These are phyloP conservation scores for Sclerospora graminicola DNA, from an alignment of 352 stramenopile species.

Conservation along the genomic window DNA sequence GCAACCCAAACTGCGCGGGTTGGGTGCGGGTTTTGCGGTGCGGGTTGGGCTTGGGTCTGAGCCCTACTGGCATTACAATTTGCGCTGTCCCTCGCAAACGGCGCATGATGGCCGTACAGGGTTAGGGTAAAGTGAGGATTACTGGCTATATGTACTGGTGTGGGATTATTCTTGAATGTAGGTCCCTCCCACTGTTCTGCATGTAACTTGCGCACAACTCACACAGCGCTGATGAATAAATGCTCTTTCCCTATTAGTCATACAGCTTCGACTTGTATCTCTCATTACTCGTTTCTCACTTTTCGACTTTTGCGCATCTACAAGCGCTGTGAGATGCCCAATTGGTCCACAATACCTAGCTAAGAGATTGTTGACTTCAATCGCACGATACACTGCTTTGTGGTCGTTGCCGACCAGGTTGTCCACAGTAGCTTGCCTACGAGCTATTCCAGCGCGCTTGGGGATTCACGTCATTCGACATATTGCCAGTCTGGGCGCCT, in stretches of 20 bases:
- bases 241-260: conserved; percentile 22
- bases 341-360: conserved; percentile 20
- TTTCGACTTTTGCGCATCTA: conserved; percentile 16
- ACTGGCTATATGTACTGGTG: too few relatives aligned
- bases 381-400: conserved; percentile 23
- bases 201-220: too few relatives aligned
- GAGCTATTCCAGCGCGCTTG: conserved; percentile 70
- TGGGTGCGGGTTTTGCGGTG: too few relatives aligned
- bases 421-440: conserved; percentile 20
- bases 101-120: too few relatives aligned
- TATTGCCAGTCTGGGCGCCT: conserved; percentile 32
- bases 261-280: conserved; percentile 21
- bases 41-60: too few relatives aligned
- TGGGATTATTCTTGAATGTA: too few relatives aligned
- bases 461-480: conserved; percentile 32
- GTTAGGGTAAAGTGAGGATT: too few relatives aligned
- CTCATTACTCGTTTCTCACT: not conserved
- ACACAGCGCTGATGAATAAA: conserved; percentile 9
- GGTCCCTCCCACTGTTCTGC: too few relatives aligned
- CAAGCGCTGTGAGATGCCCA: conserved; percentile 12
- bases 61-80: too few relatives aligned
- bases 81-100: too few relatives aligned
- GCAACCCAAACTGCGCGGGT: too few relatives aligned
- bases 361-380: conserved; percentile 15
- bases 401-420: conserved; percentile 12